Base-by-base conservation (phyloP, 2,329 filamentous ascomycete genomes). In the Nemania sp. region DNA sequence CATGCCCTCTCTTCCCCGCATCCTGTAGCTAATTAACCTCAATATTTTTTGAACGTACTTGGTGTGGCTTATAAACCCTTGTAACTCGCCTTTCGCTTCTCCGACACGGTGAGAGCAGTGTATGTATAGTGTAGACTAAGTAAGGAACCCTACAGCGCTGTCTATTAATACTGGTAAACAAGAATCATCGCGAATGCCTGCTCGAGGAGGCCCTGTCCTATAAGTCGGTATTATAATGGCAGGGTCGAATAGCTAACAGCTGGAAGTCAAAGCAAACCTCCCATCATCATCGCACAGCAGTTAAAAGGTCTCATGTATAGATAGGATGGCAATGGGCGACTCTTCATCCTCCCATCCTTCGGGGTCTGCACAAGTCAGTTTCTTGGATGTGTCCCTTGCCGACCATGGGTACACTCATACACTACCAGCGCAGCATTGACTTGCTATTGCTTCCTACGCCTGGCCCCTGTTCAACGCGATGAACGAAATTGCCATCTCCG, bases 11-110 rank as follows among this genome's bases (percentile, higher is more conserved):
- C 40, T 45, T 44, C 20, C 19, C 53, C 49, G 28, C 43, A 31
- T 12, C 43, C 15, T 9, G 5, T 26, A 26, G 49, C 45, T 49
- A 56, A 53, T 56, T 53, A n/a, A n/a, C n/a, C n/a, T n/a, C n/a
- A 46, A 40, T 34, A 34, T 37, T 45, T 39, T 17, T 20, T 9
- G 9, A 43, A 9, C 17, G 23, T 33, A 34, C 39, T 30, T 24
- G 26, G 14, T 43, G 37, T 4, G 47, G 20, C 48, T 20, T 26
- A 24, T 23, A 36, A n/a, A 37, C 34, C 54, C 54, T 49, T 53
- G 49, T 9, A 40, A 8, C 17, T 42, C 43, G 26, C 12, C 20
- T 39, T 12, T 34, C 26, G 3, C 3, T 6, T 40, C 19, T 40
- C 34, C 22, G n/a, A n/a, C n/a, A n/a, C n/a, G n/a, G n/a, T n/a